Percentiles rank a stretch among this genome's conserved stretches.
Evolutionary conservation across 345 rosid species (phyloP).

Genomic region (Euphorbia peplus): DNA sequence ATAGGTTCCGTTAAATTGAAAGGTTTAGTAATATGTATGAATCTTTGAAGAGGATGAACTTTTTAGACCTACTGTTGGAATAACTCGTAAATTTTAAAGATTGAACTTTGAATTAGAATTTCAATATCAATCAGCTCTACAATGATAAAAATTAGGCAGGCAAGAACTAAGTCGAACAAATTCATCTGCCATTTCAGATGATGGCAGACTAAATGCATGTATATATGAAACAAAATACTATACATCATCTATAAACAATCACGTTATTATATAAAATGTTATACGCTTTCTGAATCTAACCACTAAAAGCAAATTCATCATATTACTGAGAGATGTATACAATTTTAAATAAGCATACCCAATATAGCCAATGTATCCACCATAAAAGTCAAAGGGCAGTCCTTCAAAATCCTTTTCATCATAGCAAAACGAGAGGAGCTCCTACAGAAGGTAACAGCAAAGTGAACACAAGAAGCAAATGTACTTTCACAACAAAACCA

Average conservation of each 20-base stretch:
- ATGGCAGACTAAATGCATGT: background rate
- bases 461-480: conserved; percentile 7
- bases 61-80: background rate
- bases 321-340: conserved; percentile 1
- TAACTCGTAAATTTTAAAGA: background rate
- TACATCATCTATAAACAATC: background rate
- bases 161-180: background rate
- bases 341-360: conserved; percentile 53
- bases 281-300: background rate
- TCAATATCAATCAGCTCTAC: background rate
- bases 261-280: background rate
- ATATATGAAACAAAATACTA: background rate
- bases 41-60: background rate
- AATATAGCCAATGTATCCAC: conserved; percentile 89
- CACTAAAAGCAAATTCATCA: background rate
- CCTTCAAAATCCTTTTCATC: conserved; percentile 73
- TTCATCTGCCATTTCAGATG: background rate
- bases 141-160: background rate
- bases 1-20: background rate
- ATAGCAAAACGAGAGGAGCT: conserved; percentile 59
- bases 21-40: background rate
- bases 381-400: conserved; percentile 82
- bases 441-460: conserved; percentile 37
- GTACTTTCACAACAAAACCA: background rate
- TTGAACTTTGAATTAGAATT: background rate